Percentiles rank a stretch among this genome's conserved stretches.
Conservation (phyloP, 306 rosid genomes). For the Myrica gale region DNA sequence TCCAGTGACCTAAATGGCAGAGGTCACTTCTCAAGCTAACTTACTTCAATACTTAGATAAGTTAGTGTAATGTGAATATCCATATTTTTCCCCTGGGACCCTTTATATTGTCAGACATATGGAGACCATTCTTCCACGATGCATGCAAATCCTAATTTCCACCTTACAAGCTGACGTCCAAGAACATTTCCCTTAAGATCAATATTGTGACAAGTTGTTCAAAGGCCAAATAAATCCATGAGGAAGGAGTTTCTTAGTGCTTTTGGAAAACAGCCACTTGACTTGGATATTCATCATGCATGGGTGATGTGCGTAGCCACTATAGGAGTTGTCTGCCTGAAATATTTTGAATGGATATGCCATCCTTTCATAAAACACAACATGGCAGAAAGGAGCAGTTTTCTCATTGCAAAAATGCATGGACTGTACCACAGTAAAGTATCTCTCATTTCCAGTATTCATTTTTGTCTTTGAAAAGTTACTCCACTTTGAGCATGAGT, state of each 20-base stretch:
- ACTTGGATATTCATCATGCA: not conserved
- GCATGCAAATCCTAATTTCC: not conserved
- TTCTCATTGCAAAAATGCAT: not conserved
- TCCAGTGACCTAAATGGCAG: not conserved
- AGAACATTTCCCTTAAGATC: not conserved
- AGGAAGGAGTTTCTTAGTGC: constrained; percentile 1
- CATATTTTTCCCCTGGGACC: not conserved
- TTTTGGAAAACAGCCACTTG: not conserved
- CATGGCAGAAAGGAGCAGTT: not conserved
- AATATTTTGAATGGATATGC: not conserved
- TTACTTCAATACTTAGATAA: not conserved
- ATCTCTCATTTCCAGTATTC: not conserved
- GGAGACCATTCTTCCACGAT: not conserved
- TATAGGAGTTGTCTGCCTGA: not conserved
- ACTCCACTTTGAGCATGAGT: not conserved
- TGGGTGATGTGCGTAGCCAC: not conserved
- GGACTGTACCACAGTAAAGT: not conserved
- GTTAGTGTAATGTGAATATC: not conserved
- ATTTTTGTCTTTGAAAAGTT: not conserved
- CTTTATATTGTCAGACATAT: not conserved
- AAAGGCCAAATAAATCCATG: not conserved
- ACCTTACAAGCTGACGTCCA: not conserved
- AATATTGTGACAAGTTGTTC: not conserved
- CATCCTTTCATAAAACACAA: not conserved
- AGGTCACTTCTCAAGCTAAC: not conserved